phyloP scores from a whole-genome alignment of 208 protist species.

The Porcisia deanei region DNA sequence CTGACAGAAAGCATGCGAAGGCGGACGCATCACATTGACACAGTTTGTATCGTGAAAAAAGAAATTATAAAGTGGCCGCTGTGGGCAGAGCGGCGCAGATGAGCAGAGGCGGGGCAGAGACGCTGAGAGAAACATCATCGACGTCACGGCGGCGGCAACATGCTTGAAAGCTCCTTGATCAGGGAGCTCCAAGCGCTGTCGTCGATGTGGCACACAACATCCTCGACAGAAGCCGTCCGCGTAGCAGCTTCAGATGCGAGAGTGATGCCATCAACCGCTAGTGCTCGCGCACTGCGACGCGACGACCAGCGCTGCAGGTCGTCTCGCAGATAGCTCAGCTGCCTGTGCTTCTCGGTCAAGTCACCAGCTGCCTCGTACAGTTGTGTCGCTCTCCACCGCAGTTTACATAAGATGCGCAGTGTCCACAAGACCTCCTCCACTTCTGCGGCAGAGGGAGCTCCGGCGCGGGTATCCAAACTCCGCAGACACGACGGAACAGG shows the following conservation, averaged over 20 bases:
- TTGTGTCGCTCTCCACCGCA: conserved; percentile 35
- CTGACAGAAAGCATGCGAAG: neutral
- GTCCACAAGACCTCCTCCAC: conserved; percentile 36
- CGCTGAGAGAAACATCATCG: neutral
- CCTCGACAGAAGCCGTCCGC: conserved; percentile 7
- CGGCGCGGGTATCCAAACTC: neutral
- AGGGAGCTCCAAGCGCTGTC: conserved; percentile 13
- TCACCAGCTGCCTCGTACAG: conserved; percentile 32
- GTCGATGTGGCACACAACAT: conserved; percentile 24
- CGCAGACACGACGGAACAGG: conserved; percentile 6
- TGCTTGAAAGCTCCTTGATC: conserved; percentile 9
- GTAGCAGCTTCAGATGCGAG: neutral
- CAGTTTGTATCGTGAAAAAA: neutral
- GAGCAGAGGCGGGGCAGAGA: neutral
- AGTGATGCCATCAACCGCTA: neutral
- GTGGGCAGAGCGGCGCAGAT: neutral
- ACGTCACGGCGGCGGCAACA: conserved; percentile 5
- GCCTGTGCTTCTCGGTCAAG: conserved; percentile 2
- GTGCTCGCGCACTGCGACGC: conserved; percentile 6
- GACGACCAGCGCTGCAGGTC: conserved; percentile 26
- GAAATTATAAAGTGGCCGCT: neutral
- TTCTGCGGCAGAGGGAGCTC: neutral
- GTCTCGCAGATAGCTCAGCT: conserved; percentile 16
- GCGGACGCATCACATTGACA: neutral
- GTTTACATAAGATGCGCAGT: conserved; percentile 39